Conservation (phyloP, 768 basidiomycete genomes). For the Lactarius trivialis region DNA sequence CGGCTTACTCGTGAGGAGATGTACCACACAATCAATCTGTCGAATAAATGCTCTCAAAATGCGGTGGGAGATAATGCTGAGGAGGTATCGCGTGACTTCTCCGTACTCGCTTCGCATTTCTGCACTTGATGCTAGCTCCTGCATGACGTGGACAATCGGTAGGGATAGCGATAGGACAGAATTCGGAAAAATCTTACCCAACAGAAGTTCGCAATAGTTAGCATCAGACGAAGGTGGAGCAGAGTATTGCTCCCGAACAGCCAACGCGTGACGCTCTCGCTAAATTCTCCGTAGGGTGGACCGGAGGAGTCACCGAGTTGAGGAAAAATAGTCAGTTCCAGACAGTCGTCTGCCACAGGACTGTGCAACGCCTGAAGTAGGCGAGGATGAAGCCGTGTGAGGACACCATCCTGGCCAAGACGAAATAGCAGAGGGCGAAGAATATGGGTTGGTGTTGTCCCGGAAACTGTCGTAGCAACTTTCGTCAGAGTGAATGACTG, state of each 20-base stretch:
- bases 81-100: conserved; percentile 5
- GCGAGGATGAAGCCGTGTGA: conserved; percentile 36
- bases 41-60: conserved; percentile 13
- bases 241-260: conserved; percentile 58
- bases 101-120: conserved; percentile 15
- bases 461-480: conserved; percentile 29
- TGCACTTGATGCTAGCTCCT: conserved; percentile 3
- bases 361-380: conserved; percentile 42
- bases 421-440: conserved; percentile 49
- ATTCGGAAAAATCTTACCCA: conserved; percentile 33
- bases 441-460: conserved; percentile 42
- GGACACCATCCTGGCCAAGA: conserved; percentile 33
- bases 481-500: background rate
- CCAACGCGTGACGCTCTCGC: conserved; percentile 43
- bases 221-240: conserved; percentile 47
- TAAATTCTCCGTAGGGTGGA: conserved; percentile 30
- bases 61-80: conserved; percentile 15
- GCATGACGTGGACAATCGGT: background rate
- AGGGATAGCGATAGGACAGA: background rate
- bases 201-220: conserved; percentile 42
- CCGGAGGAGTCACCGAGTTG: conserved; percentile 30
- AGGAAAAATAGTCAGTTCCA: conserved; percentile 29
- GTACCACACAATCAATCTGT: conserved; percentile 10
- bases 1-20: conserved; percentile 15
- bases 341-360: conserved; percentile 32